Base-by-base conservation (phyloP, 495 filamentous ascomycete species). In the Penicillium steckii region DNA sequence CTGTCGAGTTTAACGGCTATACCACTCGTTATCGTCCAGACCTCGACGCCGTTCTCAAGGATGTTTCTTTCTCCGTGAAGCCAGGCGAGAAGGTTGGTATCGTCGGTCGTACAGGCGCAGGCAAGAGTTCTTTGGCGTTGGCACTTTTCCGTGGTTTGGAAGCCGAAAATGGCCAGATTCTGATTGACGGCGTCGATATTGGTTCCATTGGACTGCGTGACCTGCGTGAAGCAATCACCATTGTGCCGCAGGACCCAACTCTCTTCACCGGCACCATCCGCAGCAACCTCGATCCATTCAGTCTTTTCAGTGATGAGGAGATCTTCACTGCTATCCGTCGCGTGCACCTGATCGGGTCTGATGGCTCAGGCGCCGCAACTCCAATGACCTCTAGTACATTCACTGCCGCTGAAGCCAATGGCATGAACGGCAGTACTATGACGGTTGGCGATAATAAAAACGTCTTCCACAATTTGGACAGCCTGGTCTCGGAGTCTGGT, bases 111-210 rank as follows among this genome's bases (percentile, higher is more conserved):
- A 99, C 95, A 10, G 95, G 95, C 47, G 95, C 95, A 32, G 95
- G 95, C 37, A 99, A 99, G 77, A 96, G 91, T 67, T 97, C 94
- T 5, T 80, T 99, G 7, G 90, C 95, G 5, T 74, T 99, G 45
- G 94, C 95, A 9, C 81, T 99, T n/a, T 97, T 99, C 81, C 83
- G 95, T 46, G 90, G 91, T n/a, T 72, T 99, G 27, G 95, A 97
- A 67, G 92, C 95, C 4, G 92, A 96, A 59, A 80, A 82, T 40
- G 95, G 95, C 50, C 87, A 86, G 62, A 97, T 99, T 51, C 52
- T 92, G 7, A 90, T 99, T 46, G 95, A 99, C 58, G 88, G 83
- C 43, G 75, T 99, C 21, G 90, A 97, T 64, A 91, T 97, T 61
- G 84, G 89, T 37, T 72, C 74, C 43, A 97, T 97, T 57, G 95